phyloP scores from a whole-genome alignment of 306 rosid genomes.

The Prunus davidiana region DNA sequence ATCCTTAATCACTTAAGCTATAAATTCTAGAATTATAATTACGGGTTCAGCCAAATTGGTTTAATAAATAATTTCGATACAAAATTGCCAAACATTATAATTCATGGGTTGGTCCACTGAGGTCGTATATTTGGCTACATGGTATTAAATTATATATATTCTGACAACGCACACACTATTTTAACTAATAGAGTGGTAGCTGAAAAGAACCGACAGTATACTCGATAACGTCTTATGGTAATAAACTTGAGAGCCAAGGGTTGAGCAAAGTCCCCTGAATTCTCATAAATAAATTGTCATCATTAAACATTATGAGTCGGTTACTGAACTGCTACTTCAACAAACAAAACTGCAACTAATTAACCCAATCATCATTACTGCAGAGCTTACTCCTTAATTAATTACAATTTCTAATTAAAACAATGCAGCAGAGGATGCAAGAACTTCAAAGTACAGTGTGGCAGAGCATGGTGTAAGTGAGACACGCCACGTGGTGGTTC shows the following conservation, averaged over 20 bases:
- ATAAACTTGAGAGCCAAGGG: background rate
- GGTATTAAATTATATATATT: no score
- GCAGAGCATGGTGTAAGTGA: background rate
- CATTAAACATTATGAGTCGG: background rate
- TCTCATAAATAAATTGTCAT: background rate
- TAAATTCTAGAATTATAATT: no score
- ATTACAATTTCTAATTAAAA: no score
- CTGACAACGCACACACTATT: no score
- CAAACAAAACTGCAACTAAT: background rate
- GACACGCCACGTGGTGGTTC: constrained; percentile 1
- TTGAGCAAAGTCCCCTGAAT: background rate
- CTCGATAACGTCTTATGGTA: background rate
- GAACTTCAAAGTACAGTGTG: background rate
- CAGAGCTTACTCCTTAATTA: no score
- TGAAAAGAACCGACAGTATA: background rate
- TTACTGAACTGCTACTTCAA: background rate
- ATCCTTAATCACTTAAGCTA: no score
- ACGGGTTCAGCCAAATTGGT: no score
- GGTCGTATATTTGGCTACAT: no score
- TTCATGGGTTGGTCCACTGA: background rate
- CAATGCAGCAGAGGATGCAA: no score
- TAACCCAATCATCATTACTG: no score
- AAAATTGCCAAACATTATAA: background rate
- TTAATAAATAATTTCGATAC: no score
- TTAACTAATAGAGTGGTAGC: background rate